phyloP scores from a whole-genome alignment of 371 early-diverging fungal genomes.

The Rhizopus arrhizus region DNA sequence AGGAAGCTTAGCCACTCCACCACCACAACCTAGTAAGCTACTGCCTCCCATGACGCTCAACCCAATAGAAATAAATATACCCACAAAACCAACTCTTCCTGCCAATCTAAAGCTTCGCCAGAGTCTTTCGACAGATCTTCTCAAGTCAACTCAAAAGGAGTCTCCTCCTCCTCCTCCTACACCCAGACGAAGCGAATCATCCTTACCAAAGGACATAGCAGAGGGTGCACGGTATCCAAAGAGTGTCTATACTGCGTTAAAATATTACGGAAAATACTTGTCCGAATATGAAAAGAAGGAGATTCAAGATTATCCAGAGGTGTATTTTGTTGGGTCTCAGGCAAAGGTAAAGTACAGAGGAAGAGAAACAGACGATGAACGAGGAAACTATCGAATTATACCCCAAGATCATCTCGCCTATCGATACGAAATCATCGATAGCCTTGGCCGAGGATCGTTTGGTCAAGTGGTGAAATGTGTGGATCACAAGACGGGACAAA shows the following conservation, averaged over 20 bases:
- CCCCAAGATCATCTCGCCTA: constrained; percentile 85
- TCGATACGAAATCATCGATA: constrained; percentile 85
- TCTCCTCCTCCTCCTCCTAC: too few species aligned
- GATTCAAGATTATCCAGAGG: constrained; percentile 72
- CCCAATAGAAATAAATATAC: constrained; percentile 39
- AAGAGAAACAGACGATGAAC: constrained; percentile 73
- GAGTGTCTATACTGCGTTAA: constrained; percentile 30
- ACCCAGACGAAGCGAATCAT: background rate
- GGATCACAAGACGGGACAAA: constrained; percentile 82
- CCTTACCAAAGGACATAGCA: background rate
- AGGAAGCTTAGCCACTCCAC: constrained; percentile 51
- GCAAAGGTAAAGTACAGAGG: constrained; percentile 40
- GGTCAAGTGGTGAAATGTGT: constrained; percentile 93
- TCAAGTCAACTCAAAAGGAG: background rate
- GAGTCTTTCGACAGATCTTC: constrained; percentile 3
- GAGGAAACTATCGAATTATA: constrained; percentile 86
- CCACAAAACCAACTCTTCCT: background rate
- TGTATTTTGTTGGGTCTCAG: constrained; percentile 84
- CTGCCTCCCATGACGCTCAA: constrained; percentile 54
- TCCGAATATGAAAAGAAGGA: constrained; percentile 81
- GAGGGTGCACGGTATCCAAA: constrained; percentile 33
- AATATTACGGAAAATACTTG: constrained; percentile 47
- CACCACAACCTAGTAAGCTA: constrained; percentile 44
- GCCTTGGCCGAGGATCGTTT: constrained; percentile 95
- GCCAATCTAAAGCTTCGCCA: background rate